Evolutionary conservation across 2,329 filamentous ascomycete genomes (phyloP).

Genomic region (Leptographium radiaticola): DNA sequence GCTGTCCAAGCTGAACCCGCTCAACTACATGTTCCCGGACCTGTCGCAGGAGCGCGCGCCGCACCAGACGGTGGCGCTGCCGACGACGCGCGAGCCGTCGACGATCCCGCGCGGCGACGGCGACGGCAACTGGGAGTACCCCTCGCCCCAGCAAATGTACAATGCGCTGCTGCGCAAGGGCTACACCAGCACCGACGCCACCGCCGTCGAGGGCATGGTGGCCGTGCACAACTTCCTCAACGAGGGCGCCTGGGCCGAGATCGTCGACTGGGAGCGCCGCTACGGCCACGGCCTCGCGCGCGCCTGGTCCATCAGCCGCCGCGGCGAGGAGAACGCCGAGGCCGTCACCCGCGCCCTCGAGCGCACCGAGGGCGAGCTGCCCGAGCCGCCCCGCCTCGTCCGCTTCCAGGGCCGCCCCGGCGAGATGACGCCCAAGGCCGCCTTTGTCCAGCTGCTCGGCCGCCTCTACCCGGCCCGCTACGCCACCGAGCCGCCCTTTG

Average conservation of each 20-base stretch:
- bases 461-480: slow-evolving; percentile 70
- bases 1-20: slow-evolving; percentile 45
- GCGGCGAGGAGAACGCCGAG: slow-evolving; percentile 52
- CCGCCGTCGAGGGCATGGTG: slow-evolving; percentile 93
- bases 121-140: slow-evolving; percentile 87
- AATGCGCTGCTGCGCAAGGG: slow-evolving; percentile 94
- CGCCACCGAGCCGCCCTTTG: slow-evolving; percentile 74
- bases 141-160: slow-evolving; percentile 98
- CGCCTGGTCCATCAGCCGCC: slow-evolving; percentile 62
- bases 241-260: slow-evolving; percentile 93
- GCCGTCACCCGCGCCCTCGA: slow-evolving; percentile 23
- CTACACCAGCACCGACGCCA: slow-evolving; percentile 85
- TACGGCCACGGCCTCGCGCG: slow-evolving; percentile 61
- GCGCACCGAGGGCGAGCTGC: slow-evolving; percentile 24
- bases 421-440: slow-evolving; percentile 84
- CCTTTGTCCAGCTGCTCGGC: slow-evolving; percentile 68
- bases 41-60: slow-evolving; percentile 68
- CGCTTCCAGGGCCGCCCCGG: slow-evolving; percentile 82
- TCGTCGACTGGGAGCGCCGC: slow-evolving; percentile 82
- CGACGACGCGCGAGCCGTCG: slow-evolving; percentile 69
- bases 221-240: slow-evolving; percentile 97
- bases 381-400: slow-evolving; percentile 51
- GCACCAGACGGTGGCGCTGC: slow-evolving; percentile 60
- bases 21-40: slow-evolving; percentile 92
- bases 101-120: slow-evolving; percentile 81